Evolutionary conservation across 225 moss, liverwort and hornwort species (phyloP), one percentile per base, ranked within the genome.

Genomic region (Lunularia cruciata): DNA sequence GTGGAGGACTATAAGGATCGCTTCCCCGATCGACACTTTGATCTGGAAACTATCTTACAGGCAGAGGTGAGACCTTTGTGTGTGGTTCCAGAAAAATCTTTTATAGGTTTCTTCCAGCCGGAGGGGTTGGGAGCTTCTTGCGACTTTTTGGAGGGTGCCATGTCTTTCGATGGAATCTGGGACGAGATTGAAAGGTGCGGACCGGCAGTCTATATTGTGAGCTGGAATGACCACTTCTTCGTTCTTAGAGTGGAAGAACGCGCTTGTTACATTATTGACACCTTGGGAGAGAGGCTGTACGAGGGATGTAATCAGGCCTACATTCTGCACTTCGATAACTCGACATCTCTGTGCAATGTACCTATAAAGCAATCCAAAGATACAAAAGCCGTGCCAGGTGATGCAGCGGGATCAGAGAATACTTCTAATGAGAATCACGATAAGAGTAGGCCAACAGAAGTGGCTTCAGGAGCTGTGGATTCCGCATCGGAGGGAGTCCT

Each of bases 211-310:
- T 96, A 96, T 38, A 92, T 96, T 45, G 92, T 92, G 36, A 92
- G 96, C 79, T 96, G 96, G 96, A 96, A 96, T 39, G 96, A 96
- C 72, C 96, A 96, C 63, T 96, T 96, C 61, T 96, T 96, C 70
- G 90, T 96, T 5, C 90, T 96, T 8, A 87, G 90, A 76, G 57
- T 96, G 63, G 92, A 90, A 71, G 87, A 90, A 35, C 66, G 85
- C 32, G 82, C 78, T 27, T 96, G 92, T 77, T 90, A 89, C 45
- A 92, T 92, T 58, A 96, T 96, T 42, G 96, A 96, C 68, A 96
- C 96, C 1, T 77, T 96, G 37, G 96, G 96, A 35, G 96, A 96
- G 80, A 87, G 96, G 74, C 72, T 96, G 23, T 89, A 90, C 73
- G 96, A 96, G 78, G 96, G 92, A 53, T 90, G 96, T 43, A 87